Evolutionary conservation across 352 stramenopile species (phyloP).

Genomic region (Phytopythium kandeliae): DNA sequence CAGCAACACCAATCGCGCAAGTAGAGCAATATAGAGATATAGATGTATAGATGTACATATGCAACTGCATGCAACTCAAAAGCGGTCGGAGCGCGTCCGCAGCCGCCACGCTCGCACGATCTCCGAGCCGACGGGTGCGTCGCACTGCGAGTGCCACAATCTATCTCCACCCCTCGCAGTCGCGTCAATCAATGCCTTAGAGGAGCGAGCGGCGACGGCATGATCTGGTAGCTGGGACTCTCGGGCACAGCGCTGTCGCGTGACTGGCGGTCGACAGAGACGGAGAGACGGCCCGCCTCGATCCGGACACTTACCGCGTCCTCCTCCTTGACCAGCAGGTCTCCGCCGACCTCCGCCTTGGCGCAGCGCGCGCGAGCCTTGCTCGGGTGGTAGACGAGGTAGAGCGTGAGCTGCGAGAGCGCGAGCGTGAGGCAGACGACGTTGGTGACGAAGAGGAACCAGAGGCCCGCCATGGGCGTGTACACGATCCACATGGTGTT

Average conservation of each 20-base stretch:
- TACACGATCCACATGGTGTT: constrained; percentile 54
- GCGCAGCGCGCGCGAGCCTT: constrained; percentile 24
- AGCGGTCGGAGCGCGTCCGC: background rate
- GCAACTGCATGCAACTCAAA: no score
- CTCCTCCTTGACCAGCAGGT: constrained; percentile 21
- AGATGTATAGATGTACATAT: no score
- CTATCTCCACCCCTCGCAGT: background rate
- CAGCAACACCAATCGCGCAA: no score
- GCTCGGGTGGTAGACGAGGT: constrained; percentile 45
- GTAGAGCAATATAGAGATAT: background rate
- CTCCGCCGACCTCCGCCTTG: constrained; percentile 7
- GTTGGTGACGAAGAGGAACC: constrained; percentile 59
- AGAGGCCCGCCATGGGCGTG: constrained; percentile 25
- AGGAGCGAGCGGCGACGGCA: constrained; percentile 18
- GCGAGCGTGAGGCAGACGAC: constrained; percentile 27
- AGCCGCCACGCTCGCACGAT: background rate
- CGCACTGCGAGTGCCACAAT: background rate
- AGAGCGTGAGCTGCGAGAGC: constrained; percentile 29
- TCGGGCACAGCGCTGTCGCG: constrained; percentile 5
- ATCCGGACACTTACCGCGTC: constrained; percentile 2
- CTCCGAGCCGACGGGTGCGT: background rate
- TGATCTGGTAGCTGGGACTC: constrained; percentile 19
- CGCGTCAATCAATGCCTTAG: background rate
- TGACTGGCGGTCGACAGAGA: constrained; percentile 13
- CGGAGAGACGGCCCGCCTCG: constrained; percentile 8